Percentiles rank a stretch among this genome's conserved stretches.
Conservation (phyloP, 2,329 filamentous ascomycete genomes). For the Malbranchea cinnamomea region DNA sequence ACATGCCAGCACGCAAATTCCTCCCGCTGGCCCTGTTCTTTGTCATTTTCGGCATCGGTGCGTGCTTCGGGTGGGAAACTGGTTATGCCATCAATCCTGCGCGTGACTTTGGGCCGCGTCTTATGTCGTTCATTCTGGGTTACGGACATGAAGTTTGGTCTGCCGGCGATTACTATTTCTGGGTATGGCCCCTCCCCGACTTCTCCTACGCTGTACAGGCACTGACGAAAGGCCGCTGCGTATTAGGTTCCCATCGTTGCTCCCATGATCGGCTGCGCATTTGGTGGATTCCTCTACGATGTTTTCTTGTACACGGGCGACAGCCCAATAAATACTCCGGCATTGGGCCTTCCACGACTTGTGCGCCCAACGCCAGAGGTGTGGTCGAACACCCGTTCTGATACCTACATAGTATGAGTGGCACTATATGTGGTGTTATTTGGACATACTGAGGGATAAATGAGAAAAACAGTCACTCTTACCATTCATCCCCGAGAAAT, state of each 20-base stretch:
- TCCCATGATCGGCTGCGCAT: slow-evolving; percentile 48
- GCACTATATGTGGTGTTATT: too few species aligned
- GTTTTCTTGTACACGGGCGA: slow-evolving; percentile 53
- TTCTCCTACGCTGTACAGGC: slow-evolving; percentile 1
- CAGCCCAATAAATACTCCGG: slow-evolving; percentile 55
- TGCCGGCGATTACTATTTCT: slow-evolving; percentile 57
- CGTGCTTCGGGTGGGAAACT: slow-evolving; percentile 62
- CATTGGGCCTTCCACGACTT: slow-evolving; percentile 45
- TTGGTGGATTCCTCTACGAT: slow-evolving; percentile 54
- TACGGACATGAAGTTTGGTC: slow-evolving; percentile 54
- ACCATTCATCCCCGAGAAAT: too few species aligned
- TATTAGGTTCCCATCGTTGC: slow-evolving; percentile 54
- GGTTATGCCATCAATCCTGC: slow-evolving; percentile 63
- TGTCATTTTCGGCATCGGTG: slow-evolving; percentile 57
- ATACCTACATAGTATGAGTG: too few species aligned
- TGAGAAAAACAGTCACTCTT: too few species aligned
- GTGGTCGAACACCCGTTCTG: slow-evolving; percentile 12
- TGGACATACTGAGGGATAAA: too few species aligned
- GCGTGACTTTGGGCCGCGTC: slow-evolving; percentile 54
- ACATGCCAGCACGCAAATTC: slow-evolving; percentile 39
- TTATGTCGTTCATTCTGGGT: slow-evolving; percentile 52
- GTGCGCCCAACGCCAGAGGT: slow-evolving; percentile 13
- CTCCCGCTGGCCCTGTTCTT: slow-evolving; percentile 53
- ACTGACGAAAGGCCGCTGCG: neutral
- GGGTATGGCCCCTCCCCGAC: slow-evolving; percentile 31